Conservation (phyloP, 768 basidiomycete genomes). For the Mycena galopus region DNA sequence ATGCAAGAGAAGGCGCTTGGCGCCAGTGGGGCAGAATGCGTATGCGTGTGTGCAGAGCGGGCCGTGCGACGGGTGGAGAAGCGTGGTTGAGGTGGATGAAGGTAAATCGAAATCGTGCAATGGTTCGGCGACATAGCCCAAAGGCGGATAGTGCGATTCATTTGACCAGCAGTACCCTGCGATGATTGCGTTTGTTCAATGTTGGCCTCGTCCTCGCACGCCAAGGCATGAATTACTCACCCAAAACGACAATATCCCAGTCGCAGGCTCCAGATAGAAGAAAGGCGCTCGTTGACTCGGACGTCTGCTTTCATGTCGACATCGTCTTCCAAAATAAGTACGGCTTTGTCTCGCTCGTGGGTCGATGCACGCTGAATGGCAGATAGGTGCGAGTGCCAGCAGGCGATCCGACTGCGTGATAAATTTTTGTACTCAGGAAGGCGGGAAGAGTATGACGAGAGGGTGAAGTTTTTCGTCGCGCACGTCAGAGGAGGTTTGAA, state of each 20-base stretch:
- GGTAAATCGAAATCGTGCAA: too few relatives aligned
- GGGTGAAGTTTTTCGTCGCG: constrained; percentile 55
- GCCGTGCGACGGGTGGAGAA: constrained; percentile 69
- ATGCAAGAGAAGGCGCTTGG: constrained; percentile 73
- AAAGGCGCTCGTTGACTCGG: constrained; percentile 51
- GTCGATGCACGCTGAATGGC: constrained; percentile 54
- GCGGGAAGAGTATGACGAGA: constrained; percentile 48
- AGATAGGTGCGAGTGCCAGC: constrained; percentile 78
- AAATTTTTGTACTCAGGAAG: constrained; percentile 65
- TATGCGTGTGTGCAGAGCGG: constrained; percentile 86
- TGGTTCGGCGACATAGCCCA: neutral
- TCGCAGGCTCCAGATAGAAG: constrained; percentile 14
- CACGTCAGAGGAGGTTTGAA: constrained; percentile 54
- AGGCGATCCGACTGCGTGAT: constrained; percentile 72
- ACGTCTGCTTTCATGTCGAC: constrained; percentile 82
- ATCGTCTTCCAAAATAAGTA: constrained; percentile 82
- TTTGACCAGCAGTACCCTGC: constrained; percentile 87
- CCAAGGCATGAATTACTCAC: neutral
- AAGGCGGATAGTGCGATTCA: constrained; percentile 55
- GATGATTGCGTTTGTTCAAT: constrained; percentile 20
- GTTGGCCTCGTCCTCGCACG: neutral
- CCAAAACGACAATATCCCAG: constrained; percentile 30
- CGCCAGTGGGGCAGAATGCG: constrained; percentile 69
- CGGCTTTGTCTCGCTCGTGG: constrained; percentile 47
- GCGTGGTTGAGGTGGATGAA: too few relatives aligned